Percentiles rank a stretch among this genome's conserved stretches.
These are phyloP conservation scores for Cichorium intybus DNA, from an alignment of 140 eudicot genomes.

Conservation along the genomic window DNA sequence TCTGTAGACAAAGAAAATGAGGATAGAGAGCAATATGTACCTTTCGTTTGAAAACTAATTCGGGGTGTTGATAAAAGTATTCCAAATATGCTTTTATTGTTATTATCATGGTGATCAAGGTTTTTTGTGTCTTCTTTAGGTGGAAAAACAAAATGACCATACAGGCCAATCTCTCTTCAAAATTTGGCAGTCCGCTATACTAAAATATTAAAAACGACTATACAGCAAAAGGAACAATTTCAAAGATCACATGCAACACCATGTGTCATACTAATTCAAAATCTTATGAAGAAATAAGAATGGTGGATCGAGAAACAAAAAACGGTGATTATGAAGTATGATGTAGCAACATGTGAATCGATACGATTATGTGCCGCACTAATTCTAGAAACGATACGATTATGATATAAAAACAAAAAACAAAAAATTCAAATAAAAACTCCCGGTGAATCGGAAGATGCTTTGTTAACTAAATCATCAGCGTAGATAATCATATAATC, in stretches of 20 bases:
- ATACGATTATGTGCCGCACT: too few species aligned
- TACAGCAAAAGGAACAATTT: slow-evolving; percentile 5
- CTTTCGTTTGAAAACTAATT: too few species aligned
- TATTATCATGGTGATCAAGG: slow-evolving; percentile 28
- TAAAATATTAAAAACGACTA: slow-evolving; percentile 12
- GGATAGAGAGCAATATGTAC: too few species aligned
- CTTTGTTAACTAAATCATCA: slow-evolving; percentile 1
- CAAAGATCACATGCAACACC: slow-evolving; percentile 34
- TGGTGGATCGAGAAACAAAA: not conserved
- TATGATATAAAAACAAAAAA: not conserved
- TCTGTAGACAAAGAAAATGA: too few species aligned
- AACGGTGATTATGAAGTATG: too few species aligned
- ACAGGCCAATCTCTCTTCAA: slow-evolving; percentile 9
- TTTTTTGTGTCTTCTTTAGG: slow-evolving; percentile 43
- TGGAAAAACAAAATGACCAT: slow-evolving; percentile 80
- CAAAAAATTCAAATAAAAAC: not conserved
- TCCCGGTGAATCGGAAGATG: not conserved
- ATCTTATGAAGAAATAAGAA: not conserved
- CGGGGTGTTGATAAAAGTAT: too few species aligned
- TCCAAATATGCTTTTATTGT: too few species aligned
- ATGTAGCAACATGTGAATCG: too few species aligned
- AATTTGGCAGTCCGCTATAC: not conserved
- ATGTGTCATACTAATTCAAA: not conserved
- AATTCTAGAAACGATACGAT: not conserved
- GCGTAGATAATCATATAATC: not conserved